Conservation (phyloP, 108 stramenopile genomes). For the Cyclotella choctawhatcheeana region DNA sequence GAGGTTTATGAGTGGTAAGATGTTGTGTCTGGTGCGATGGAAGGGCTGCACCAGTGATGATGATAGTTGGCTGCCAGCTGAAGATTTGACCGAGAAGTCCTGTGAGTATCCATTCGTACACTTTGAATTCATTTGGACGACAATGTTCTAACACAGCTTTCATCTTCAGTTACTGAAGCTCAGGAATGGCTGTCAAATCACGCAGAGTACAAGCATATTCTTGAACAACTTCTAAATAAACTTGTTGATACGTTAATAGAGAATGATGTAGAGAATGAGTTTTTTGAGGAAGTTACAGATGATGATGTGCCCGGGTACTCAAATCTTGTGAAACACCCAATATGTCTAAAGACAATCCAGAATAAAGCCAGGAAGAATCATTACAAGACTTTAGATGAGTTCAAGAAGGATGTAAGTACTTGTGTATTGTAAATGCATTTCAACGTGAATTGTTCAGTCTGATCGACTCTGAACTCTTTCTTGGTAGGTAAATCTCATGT, state of each 20-base stretch:
- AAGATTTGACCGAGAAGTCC: constrained; percentile 18
- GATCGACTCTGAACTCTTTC: too few relatives aligned
- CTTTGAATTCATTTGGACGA: not conserved
- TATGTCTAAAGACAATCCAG: not conserved
- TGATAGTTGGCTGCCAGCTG: constrained; percentile 33
- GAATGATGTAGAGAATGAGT: not conserved
- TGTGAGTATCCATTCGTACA: not conserved
- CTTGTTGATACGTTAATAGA: not conserved
- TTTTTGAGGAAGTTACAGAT: not conserved
- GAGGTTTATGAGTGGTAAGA: not conserved
- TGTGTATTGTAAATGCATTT: not conserved
- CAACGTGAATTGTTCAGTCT: too few relatives aligned
- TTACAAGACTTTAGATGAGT: not conserved
- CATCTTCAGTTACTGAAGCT: not conserved
- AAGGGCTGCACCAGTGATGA: constrained; percentile 3
- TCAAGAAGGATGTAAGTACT: not conserved
- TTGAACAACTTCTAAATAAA: not conserved
- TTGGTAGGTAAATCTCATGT: too few relatives aligned
- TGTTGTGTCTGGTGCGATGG: constrained; percentile 30
- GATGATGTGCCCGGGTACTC: not conserved
- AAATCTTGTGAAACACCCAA: not conserved
- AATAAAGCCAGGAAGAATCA: not conserved
- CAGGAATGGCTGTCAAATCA: not conserved
- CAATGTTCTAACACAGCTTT: not conserved
- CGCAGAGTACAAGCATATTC: not conserved